phyloP scores from a whole-genome alignment of 371 early-diverging fungal species.

The Chytridium lagenaria region DNA sequence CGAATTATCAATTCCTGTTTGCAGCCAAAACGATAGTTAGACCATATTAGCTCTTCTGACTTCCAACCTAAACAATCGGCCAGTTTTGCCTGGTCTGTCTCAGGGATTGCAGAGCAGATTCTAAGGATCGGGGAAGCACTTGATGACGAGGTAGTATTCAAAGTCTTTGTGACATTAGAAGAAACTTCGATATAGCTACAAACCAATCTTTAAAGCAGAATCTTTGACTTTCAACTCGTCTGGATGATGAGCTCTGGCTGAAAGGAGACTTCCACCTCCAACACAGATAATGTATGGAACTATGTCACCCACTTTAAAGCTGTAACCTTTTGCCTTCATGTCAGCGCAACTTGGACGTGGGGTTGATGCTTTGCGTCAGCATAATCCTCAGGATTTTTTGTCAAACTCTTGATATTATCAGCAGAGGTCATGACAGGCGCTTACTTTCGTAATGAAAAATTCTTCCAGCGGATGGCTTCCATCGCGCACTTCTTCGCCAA shows the following conservation, averaged over 20 bases:
- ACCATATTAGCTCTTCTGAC: too few relatives aligned
- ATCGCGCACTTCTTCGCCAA: constrained; percentile 77
- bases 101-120: constrained; percentile 88
- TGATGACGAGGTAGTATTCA: constrained; percentile 98
- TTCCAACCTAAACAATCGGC: constrained; percentile 82
- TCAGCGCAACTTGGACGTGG: constrained; percentile 95
- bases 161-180: constrained; percentile 63
- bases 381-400: constrained; percentile 94
- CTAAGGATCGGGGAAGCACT: constrained; percentile 95
- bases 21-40: not conserved
- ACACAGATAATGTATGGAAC: constrained; percentile 96
- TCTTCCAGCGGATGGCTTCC: constrained; percentile 78
- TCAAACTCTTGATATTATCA: constrained; percentile 66
- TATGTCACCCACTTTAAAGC: constrained; percentile 88
- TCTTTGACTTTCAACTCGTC: constrained; percentile 77
- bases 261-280: constrained; percentile 55
- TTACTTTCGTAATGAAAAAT: constrained; percentile 93
- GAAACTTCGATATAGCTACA: not conserved
- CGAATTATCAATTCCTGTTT: constrained; percentile 66
- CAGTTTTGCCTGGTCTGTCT: constrained; percentile 77
- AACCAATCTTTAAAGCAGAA: constrained; percentile 65
- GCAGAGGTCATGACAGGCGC: too few relatives aligned
- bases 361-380: constrained; percentile 90
- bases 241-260: constrained; percentile 87
- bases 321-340: constrained; percentile 74